Conservation (phyloP, 2,329 filamentous ascomycete species). For the Colletotrichum cordylinicola region DNA sequence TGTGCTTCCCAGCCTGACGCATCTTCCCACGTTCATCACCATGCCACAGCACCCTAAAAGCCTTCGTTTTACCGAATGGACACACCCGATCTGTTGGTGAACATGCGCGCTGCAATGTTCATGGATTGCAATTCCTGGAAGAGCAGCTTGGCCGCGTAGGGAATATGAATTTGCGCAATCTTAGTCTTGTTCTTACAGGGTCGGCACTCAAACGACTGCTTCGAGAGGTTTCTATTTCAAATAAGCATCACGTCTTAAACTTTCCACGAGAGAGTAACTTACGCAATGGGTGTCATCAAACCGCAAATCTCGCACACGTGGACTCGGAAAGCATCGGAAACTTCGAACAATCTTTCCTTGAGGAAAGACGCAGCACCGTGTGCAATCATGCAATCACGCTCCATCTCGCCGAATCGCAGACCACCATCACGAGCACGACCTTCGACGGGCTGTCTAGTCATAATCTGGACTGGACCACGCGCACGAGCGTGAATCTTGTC, state of each 20-base stretch:
- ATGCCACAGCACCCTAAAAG: not conserved
- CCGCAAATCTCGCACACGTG: slow-evolving; percentile 99
- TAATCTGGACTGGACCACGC: slow-evolving; percentile 93
- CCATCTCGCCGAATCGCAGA: slow-evolving; percentile 99
- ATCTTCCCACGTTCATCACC: not conserved
- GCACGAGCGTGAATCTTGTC: slow-evolving; percentile 99
- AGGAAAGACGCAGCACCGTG: slow-evolving; percentile 96
- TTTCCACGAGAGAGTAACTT: slow-evolving; percentile 53
- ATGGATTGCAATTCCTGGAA: slow-evolving; percentile 98
- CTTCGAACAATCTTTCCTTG: slow-evolving; percentile 96
- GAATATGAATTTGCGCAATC: slow-evolving; percentile 97
- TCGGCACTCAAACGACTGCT: slow-evolving; percentile 94
- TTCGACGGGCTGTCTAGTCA: slow-evolving; percentile 96
- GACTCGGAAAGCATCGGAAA: slow-evolving; percentile 96
- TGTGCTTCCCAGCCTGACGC: not conserved
- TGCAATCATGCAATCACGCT: slow-evolving; percentile 99
- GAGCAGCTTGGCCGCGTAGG: slow-evolving; percentile 95
- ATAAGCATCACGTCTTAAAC: slow-evolving; percentile 36
- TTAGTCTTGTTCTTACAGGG: slow-evolving; percentile 99
- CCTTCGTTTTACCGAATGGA: slow-evolving; percentile 62
- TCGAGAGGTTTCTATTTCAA: slow-evolving; percentile 79
- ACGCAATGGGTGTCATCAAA: slow-evolving; percentile 98
- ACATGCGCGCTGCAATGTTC: slow-evolving; percentile 99
- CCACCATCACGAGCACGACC: slow-evolving; percentile 98
- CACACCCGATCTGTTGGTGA: slow-evolving; percentile 82